Percentiles rank a stretch among this genome's conserved stretches.
Conservation (phyloP, 2,329 filamentous ascomycete species). For the Simplicillium aogashimaense region DNA sequence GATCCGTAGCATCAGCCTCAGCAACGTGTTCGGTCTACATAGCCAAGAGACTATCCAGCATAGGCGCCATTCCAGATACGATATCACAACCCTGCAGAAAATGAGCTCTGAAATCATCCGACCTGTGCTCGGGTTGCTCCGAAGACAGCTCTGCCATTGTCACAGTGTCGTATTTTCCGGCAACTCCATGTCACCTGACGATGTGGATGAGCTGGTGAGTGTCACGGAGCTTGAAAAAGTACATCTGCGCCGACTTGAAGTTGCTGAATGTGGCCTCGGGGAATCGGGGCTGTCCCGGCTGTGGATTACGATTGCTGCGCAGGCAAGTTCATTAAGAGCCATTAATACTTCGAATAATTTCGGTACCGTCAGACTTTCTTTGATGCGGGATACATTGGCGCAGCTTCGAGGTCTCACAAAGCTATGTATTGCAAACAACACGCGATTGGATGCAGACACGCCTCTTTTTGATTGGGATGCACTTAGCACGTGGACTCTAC, state of each 20-base stretch:
- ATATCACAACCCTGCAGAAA: slow-evolving; percentile 12
- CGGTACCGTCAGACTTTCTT: slow-evolving; percentile 37
- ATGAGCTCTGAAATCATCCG: slow-evolving; percentile 31
- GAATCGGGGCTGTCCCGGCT: slow-evolving; percentile 37
- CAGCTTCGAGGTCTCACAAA: slow-evolving; percentile 33
- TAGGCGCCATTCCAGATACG: slow-evolving; percentile 13
- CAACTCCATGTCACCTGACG: slow-evolving; percentile 33
- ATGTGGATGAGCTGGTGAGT: slow-evolving; percentile 40
- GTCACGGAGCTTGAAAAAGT: slow-evolving; percentile 22
- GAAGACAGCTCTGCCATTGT: slow-evolving; percentile 35
- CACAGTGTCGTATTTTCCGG: slow-evolving; percentile 41
- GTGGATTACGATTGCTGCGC: slow-evolving; percentile 35
- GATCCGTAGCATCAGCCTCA: slow-evolving; percentile 43
- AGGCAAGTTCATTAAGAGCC: slow-evolving; percentile 32
- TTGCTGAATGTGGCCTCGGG: slow-evolving; percentile 40
- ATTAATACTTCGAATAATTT: slow-evolving; percentile 44
- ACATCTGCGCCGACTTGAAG: slow-evolving; percentile 35
- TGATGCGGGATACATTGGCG: slow-evolving; percentile 32
- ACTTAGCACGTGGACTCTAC: slow-evolving; percentile 33
- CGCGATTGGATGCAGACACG: slow-evolving; percentile 33
- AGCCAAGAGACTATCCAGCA: slow-evolving; percentile 7
- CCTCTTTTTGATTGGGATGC: slow-evolving; percentile 36
- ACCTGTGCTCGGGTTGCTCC: slow-evolving; percentile 39
- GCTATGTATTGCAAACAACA: slow-evolving; percentile 40
- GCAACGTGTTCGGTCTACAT: slow-evolving; percentile 26